Base-by-base conservation (phyloP, 2,329 filamentous ascomycete genomes). In the Sphaerulina musiva region DNA sequence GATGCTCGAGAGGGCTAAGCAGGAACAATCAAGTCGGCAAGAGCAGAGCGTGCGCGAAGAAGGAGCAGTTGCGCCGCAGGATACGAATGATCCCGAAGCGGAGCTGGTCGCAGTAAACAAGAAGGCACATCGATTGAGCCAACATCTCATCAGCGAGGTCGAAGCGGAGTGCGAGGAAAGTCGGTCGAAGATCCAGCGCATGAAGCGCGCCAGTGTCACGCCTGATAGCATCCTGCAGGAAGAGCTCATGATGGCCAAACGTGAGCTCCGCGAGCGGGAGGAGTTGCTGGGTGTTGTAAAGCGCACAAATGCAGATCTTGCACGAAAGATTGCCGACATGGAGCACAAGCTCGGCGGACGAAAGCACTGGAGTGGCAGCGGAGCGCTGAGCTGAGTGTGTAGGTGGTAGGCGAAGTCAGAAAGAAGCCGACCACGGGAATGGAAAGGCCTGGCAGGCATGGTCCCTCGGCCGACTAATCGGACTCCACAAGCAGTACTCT, bases 251-350 rank as follows among this genome's bases (percentile, higher is more conserved):
- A 34, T 51, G 1, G 48, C 48, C 8, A 51, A 41, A 11, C 20
- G 41, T 4, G 48, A 51, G 17, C 48, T 51, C 23, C 48, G 48
- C 12, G 48, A 51, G 26, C 48, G 48, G 7, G 48, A 51, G 7
- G 48, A 51, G 31, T 40, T 51, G 39, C 40, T 51, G 40, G 40
- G 48, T 1, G 48, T 44, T 5, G 48, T 44, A 10, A 38, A 38
- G 10, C 48, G 44, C 6, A 51, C 48, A n/a, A 51, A 51, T 34
- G 48, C 48, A 43, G 48, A 51, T 11, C 48, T 51, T 11, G 48
- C 48, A 8, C 39, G 48, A 14, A 51, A 51, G 12, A 51, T 51
- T 12, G 48, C 48, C 14, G 40, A 23, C 23, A 51, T 51, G 48
- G 48, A 51, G 14, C 39, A 38, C 14, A 20, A 44, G 20, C 32